Conservation (phyloP, 768 basidiomycete species). For the Hebeloma cylindrosporum region DNA sequence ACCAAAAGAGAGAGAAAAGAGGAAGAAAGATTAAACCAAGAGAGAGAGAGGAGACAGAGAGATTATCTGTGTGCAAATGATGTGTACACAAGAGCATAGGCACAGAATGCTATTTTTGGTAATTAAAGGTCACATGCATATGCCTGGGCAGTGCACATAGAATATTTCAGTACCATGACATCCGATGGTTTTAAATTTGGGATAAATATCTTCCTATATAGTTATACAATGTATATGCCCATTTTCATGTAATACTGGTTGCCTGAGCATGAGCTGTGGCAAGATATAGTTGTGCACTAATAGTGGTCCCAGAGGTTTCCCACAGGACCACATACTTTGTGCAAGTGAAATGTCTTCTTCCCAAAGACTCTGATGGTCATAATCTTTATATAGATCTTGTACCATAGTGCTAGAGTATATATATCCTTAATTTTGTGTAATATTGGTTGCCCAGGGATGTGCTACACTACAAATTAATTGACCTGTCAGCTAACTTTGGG, state of each 20-base stretch:
- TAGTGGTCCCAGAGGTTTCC: too few species aligned
- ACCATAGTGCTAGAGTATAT: not conserved
- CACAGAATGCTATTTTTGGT: too few species aligned
- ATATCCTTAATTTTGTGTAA: not conserved
- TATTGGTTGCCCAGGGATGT: not conserved
- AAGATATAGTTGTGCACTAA: too few species aligned
- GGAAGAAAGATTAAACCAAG: not conserved
- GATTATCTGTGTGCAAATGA: not conserved
- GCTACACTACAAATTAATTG: not conserved
- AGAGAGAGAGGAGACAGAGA: not conserved
- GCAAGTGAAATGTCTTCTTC: not conserved
- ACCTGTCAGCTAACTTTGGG: too few species aligned
- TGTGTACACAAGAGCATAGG: not conserved
- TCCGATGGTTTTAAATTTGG: too few species aligned
- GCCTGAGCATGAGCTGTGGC: too few species aligned
- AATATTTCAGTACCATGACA: not conserved
- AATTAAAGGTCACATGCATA: not conserved
- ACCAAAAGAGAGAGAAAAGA: not conserved
- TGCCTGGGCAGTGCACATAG: not conserved
- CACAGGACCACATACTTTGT: not conserved
- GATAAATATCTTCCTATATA: too few species aligned
- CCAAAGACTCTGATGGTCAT: not conserved
- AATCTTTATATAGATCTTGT: not conserved
- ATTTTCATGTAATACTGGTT: too few species aligned
- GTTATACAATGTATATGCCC: too few species aligned